Base-by-base conservation (phyloP, 306 rosid genomes). In the Ormosia semicastrata region DNA sequence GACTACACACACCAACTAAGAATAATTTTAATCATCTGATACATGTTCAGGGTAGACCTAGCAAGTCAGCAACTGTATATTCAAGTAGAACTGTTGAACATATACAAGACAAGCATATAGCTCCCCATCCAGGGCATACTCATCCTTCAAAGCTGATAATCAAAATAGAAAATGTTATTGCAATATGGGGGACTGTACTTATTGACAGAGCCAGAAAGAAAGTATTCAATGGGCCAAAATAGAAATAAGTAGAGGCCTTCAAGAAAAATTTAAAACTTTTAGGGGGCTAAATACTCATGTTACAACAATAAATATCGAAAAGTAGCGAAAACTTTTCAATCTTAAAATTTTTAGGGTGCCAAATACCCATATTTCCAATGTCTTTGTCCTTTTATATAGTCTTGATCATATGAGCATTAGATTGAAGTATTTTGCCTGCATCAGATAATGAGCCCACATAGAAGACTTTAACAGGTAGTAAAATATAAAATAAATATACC, bases 141-240 rank as follows among this genome's bases (percentile, higher is more conserved):
- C 59, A 63, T 60, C 40, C 56, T 59, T 71, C 78, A 80, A 60
- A 6, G 58, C 72, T 49, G 69, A 59, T 56, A 56, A 68, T 68
- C 33, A 52, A 39, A 37, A 29, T 1, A 53, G 5, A 53, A 77
- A 40, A 41, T 67, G 24, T 54, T 14, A 66, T 40, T 13, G 8
- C 5, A 14, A 29, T 63, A 63, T 49, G 62, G 49, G 8, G 37
- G 29, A 24, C 44, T 52, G 75, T 78, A 36, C 59, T 65, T 12
- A 36, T 53, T 39, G 64, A 39, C 67, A 56, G 18, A 73, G 33
- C 33, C 15, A 32, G 3, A 54, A 17, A 67, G 18, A 49, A 52
- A 77, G 24, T 24, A 49, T 52, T 66, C 33, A 52, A 13, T 18
- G 13, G 53, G 33, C 15, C 46, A 9, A 59, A 32, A 54, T 4